Base-by-base conservation (phyloP, 768 basidiomycete species). In the Obba rivulosa region DNA sequence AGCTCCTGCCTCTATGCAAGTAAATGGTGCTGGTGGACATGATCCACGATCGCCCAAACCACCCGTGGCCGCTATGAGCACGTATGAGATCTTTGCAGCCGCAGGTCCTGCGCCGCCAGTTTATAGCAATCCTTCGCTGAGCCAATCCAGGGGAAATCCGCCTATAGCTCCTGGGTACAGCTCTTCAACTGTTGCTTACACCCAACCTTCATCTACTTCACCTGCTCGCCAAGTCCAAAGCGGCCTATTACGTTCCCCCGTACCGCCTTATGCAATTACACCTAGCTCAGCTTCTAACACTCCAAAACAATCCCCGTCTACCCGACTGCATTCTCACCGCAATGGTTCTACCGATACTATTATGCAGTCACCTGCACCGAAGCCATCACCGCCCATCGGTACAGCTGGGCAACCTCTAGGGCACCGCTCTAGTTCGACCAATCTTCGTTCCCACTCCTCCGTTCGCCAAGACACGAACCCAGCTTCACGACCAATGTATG, bases 271-370 rank as follows among this genome's bases (percentile, higher is more conserved):
- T 39, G 49, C 49, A 3, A 41, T 43, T 2, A 47, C 51, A 1
- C 46, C 37, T 21, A 48, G 47, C 13, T 55, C 54, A 9, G 43
- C 48, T 8, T 35, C 35, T 7, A 39, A 44, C 3, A 55, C 57
- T 16, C 57, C 57, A 2, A 53, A 48, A 34, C 59, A 61, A 20
- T 56, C 57, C 13, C 50, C 62, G 0, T 60, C 60, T 8, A 36
- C 37, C 8, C 57, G 58, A 8, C 35, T 63, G 35, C 57, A 52
- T n/a, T 45, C 55, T 13, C 57, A 58, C 45, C 59, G 60, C 18
- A 61, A 61, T 41, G 60, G 60, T 8, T 63, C 62, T 10, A 60
- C 49, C 34, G 62, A 63, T 18, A 63, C 62, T 3, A 59, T 63
- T 9, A 40, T 51, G 13, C 57, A 57, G 18, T 36, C 49, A 18